Evolutionary conservation across 768 basidiomycete species (phyloP).

Genomic region (Guyanaporus albipodus): DNA sequence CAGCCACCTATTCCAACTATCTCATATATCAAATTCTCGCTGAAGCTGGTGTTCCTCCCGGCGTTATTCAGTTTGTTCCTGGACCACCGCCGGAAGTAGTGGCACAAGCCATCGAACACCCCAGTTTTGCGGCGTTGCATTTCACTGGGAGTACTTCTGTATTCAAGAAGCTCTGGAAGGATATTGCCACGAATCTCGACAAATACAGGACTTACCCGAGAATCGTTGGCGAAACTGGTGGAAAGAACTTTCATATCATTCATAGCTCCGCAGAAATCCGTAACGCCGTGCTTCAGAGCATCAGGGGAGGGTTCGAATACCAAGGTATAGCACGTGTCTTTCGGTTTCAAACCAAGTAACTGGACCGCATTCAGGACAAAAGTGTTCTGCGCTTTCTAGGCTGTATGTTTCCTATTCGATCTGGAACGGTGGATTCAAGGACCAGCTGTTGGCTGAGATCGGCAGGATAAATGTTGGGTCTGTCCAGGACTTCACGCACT

Average conservation of each 20-base stretch:
- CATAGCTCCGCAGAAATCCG: constrained; percentile 82
- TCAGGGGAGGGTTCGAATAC: constrained; percentile 93
- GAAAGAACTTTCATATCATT: constrained; percentile 97
- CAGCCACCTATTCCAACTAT: constrained; percentile 94
- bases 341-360: not conserved
- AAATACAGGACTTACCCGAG: constrained; percentile 86
- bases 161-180: constrained; percentile 96
- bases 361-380: constrained; percentile 60
- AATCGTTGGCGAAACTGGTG: constrained; percentile 97
- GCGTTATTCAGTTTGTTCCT: constrained; percentile 96
- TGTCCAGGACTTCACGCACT: constrained; percentile 72
- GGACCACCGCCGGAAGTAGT: constrained; percentile 85
- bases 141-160: constrained; percentile 96
- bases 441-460: constrained; percentile 67
- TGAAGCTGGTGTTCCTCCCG: constrained; percentile 91
- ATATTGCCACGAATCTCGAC: constrained; percentile 86
- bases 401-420: constrained; percentile 84
- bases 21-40: constrained; percentile 84
- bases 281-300: constrained; percentile 86
- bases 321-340: constrained; percentile 52
- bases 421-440: constrained; percentile 87
- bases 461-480: constrained; percentile 84
- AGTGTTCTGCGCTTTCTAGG: constrained; percentile 92
- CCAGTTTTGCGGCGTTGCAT: constrained; percentile 82
- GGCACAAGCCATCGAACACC: constrained; percentile 74